Conservation (phyloP, 495 filamentous ascomycete species). For the Jackrogersella minutella region DNA sequence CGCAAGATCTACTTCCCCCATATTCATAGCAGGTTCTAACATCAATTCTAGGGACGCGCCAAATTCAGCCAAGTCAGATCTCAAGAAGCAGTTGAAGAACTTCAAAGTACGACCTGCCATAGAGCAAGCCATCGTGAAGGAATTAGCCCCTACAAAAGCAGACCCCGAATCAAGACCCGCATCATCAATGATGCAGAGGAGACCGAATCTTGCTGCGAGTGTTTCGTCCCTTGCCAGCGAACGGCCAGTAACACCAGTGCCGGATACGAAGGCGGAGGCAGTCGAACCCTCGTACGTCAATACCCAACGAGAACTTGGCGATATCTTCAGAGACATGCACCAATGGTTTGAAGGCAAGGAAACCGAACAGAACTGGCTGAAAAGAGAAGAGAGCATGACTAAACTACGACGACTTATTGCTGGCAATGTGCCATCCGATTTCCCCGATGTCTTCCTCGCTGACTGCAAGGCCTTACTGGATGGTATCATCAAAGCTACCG, state of each 20-base stretch:
- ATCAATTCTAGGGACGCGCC: slow-evolving; percentile 68
- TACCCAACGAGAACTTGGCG: slow-evolving; percentile 83
- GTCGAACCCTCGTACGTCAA: slow-evolving; percentile 84
- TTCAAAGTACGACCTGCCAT: slow-evolving; percentile 86
- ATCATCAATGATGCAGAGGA: slow-evolving; percentile 53
- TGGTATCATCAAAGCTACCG: slow-evolving; percentile 86
- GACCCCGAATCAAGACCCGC: slow-evolving; percentile 55
- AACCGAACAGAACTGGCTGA: slow-evolving; percentile 88
- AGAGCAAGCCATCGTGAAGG: slow-evolving; percentile 75
- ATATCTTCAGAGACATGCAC: slow-evolving; percentile 81
- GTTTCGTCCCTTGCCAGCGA: slow-evolving; percentile 58
- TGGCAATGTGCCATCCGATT: slow-evolving; percentile 86
- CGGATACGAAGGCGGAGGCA: slow-evolving; percentile 67
- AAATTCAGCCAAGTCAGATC: slow-evolving; percentile 82
- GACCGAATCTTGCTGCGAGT: slow-evolving; percentile 57
- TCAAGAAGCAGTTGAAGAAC: slow-evolving; percentile 80
- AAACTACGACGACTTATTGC: slow-evolving; percentile 79
- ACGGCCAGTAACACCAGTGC: slow-evolving; percentile 59
- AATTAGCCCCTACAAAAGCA: slow-evolving; percentile 66
- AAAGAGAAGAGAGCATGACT: slow-evolving; percentile 78
- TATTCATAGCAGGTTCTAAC: slow-evolving; percentile 24
- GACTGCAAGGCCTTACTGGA: slow-evolving; percentile 80
- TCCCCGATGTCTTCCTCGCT: slow-evolving; percentile 69
- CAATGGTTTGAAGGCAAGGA: slow-evolving; percentile 87
- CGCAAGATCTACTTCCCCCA: slow-evolving; percentile 27